phyloP scores from a whole-genome alignment of 2,329 filamentous ascomycete species.

The Apiospora koreana region DNA sequence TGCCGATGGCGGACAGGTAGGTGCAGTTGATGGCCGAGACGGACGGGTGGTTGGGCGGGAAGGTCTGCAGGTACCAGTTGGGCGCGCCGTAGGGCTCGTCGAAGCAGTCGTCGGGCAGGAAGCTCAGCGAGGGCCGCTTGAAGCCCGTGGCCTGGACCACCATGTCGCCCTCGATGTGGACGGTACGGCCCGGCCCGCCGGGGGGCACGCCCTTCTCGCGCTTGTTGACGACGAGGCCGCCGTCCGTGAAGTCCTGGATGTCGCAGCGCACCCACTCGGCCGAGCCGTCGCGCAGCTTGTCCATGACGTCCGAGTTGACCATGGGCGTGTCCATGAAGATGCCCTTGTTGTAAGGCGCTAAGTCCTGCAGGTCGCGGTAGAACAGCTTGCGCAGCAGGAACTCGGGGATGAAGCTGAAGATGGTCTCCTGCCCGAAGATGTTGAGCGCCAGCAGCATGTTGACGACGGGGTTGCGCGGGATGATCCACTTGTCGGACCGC shows the following conservation, averaged over 20 bases:
- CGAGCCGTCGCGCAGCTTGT: constrained; percentile 69
- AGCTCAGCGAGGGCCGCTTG: constrained; percentile 70
- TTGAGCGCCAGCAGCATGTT: constrained; percentile 76
- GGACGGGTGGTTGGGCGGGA: constrained; percentile 72
- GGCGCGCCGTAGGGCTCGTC: constrained; percentile 73
- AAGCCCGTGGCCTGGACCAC: constrained; percentile 85
- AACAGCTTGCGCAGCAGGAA: constrained; percentile 74
- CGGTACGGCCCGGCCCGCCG: constrained; percentile 69
- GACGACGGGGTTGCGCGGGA: constrained; percentile 75
- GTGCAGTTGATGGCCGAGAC: constrained; percentile 81
- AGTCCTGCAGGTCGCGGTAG: constrained; percentile 76
- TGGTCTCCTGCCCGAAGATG: constrained; percentile 75
- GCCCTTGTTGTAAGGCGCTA: constrained; percentile 69
- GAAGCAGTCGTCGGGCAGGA: constrained; percentile 75
- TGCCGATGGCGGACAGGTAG: constrained; percentile 77
- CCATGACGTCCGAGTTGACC: constrained; percentile 81
- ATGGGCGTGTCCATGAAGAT: constrained; percentile 85
- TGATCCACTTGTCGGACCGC: constrained; percentile 84
- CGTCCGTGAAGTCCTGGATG: constrained; percentile 64
- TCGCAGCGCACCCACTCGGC: constrained; percentile 83
- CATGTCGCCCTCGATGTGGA: constrained; percentile 71
- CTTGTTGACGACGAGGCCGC: constrained; percentile 70
- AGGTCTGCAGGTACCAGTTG: constrained; percentile 88
- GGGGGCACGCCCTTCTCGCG: constrained; percentile 73
- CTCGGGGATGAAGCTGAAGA: constrained; percentile 78